Percentiles rank a stretch among this genome's conserved stretches.
phyloP scores from a whole-genome alignment of 192 early-diverging fungal species.

The Umbelopsis sp. region DNA sequence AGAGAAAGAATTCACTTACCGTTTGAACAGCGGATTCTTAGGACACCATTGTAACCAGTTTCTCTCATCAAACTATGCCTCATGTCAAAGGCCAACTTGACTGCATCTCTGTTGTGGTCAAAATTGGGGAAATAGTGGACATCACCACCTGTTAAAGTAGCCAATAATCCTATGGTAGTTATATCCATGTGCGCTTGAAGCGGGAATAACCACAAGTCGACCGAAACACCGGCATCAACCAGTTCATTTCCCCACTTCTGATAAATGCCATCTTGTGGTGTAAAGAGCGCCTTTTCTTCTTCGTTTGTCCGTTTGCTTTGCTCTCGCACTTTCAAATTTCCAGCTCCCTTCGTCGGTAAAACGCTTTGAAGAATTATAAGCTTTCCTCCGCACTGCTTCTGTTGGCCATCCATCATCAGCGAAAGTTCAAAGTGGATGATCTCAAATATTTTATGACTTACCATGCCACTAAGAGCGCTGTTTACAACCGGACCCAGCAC shows the following conservation, averaged over 20 bases:
- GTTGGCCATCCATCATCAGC: neutral
- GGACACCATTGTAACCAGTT: conserved; percentile 85
- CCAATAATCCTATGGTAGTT: conserved; percentile 57
- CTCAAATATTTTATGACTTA: conserved; percentile 28
- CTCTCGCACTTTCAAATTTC: conserved; percentile 84
- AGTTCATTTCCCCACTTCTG: conserved; percentile 81
- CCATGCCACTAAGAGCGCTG: conserved; percentile 74
- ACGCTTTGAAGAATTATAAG: conserved; percentile 86
- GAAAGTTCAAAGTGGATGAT: neutral
- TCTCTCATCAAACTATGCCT: conserved; percentile 66
- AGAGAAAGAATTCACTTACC: conserved; percentile 42
- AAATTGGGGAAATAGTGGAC: conserved; percentile 84
- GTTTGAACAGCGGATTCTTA: conserved; percentile 90
- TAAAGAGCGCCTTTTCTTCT: conserved; percentile 86
- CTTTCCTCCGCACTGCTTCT: conserved; percentile 83
- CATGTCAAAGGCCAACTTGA: conserved; percentile 75
- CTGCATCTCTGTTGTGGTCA: conserved; percentile 70
- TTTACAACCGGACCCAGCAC: conserved; percentile 83
- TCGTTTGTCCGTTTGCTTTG: conserved; percentile 91
- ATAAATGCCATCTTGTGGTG: conserved; percentile 88
- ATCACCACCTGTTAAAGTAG: conserved; percentile 89
- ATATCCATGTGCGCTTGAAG: conserved; percentile 77
- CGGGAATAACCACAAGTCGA: conserved; percentile 94
- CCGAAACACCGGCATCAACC: conserved; percentile 78
- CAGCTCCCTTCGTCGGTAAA: conserved; percentile 88